Evolutionary conservation across 148 eudicot species (phyloP), one percentile per base, ranked within the genome.

Genomic region (Chenopodium album): DNA sequence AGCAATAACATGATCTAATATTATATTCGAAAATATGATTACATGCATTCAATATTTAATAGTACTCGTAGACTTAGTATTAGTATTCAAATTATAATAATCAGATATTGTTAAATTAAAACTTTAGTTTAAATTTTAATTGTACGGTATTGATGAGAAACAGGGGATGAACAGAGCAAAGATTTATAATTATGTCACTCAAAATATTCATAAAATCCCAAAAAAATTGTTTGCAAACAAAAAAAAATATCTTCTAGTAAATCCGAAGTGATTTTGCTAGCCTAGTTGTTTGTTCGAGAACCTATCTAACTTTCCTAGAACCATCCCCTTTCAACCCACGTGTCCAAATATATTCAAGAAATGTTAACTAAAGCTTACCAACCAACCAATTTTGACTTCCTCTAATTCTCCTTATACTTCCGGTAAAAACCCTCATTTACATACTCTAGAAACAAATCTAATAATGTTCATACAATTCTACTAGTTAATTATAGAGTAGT

Each of bases 371-470:
- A 56, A 29, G 78, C 48, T 69, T 69, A 81, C 77, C 81, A 81
- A 85, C 82, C 79, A 73, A 78, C 79, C 87, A 47, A 81, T 54
- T 68, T 85, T 78, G 78, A 81, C 87, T 52, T 26, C 23, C 26
- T 37, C 34, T 41, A 41, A 41, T 5, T 59, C 10, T 66, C 19
- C 7, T 31, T 29, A 16, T 20, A 78, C 20, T 67, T 41, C 80
- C 31, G 32, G 63, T 50, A 17, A 41, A 28, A 28, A 0, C 48
- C 16, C 20, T 47, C 26, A 65, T 41, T 1, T 4, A 6, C 44
- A 41, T 41, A 41, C 44, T 65, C 80, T 67, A 77, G 79, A 77
- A 77, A 77, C 79, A 22, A 11, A 9, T 50, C 54, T 50, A 50
- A 9, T 50, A 11, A 11, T 11, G 54, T 9, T 50, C 14, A 50